Percentiles rank a stretch among this genome's conserved stretches.
Evolutionary conservation across 768 basidiomycete species (phyloP).

Genomic region (Lactarius hengduanensis): DNA sequence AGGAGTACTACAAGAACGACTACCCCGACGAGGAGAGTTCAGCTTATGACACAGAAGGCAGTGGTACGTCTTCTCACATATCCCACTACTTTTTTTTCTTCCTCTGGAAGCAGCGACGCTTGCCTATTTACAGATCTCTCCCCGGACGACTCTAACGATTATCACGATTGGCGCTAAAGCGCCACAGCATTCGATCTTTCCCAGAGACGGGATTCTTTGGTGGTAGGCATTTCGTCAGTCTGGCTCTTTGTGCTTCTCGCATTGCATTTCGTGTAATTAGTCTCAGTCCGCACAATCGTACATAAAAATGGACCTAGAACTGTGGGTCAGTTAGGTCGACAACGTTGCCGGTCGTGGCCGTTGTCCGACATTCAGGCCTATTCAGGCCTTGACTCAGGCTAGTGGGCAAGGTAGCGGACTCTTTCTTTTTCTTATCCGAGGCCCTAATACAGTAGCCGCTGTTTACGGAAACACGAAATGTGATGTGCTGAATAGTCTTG

Average conservation of each 20-base stretch:
- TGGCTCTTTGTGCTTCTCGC: not conserved
- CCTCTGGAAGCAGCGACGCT: not conserved
- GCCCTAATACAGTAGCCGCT: too few relatives aligned
- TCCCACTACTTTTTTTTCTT: not conserved
- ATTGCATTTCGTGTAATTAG: not conserved
- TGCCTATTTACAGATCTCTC: slow-evolving; percentile 9
- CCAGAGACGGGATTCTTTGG: not conserved
- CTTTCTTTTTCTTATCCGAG: too few relatives aligned
- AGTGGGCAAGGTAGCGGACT: too few relatives aligned
- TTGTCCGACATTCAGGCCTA: too few relatives aligned
- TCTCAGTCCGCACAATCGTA: not conserved
- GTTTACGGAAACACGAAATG: too few relatives aligned
- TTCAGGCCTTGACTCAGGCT: too few relatives aligned
- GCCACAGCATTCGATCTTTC: not conserved
- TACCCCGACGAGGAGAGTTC: slow-evolving; percentile 68
- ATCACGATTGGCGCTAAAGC: slow-evolving; percentile 7
- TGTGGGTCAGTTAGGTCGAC: not conserved
- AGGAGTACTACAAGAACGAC: slow-evolving; percentile 83
- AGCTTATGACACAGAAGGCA: slow-evolving; percentile 36
- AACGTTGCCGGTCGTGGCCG: not conserved
- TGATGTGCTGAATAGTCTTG: too few relatives aligned
- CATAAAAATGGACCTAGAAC: not conserved
- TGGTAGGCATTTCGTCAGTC: not conserved
- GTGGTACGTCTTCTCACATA: slow-evolving; percentile 12
- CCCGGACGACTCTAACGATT: slow-evolving; percentile 2